Base-by-base conservation (phyloP, 2,329 filamentous ascomycete species). In the Exophiala oligosperma region DNA sequence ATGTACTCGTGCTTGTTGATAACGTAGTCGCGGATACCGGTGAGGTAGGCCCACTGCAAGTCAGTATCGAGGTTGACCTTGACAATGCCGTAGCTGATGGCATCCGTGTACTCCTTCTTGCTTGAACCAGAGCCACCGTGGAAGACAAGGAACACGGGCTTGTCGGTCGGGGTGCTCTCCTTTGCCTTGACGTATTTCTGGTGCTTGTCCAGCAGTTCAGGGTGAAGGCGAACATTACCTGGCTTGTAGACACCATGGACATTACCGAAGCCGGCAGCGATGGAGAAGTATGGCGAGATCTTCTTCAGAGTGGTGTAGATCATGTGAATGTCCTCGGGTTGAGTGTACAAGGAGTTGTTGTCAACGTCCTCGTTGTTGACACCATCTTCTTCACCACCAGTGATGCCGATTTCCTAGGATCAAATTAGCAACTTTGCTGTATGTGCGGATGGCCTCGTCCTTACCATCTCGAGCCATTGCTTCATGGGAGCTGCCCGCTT, bases 1-100 rank as follows among this genome's bases (percentile, higher is more conserved):
- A 99, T 80, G 83, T 97, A 99, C 70, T 96, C 93, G 81, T 96
- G 92, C 85, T 97, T 97, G 76, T 86, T 89, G 72, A 91, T 77
- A 74, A 97, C 84, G 83, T 92, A 99, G 81, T 99, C 93, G 65
- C 94, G 90, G 81, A 97, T 89, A 79, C 94, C 94, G 63, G 80
- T 80, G 67, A 94, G 84, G 84, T 97, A 99, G 60, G 93, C 92
- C 77, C 87, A 96, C 83, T 97, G 93, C 79, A 97, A 85, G 74
- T 99, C 94, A 51, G 94, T 99, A 80, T 99, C 94, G 71, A 99
- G 83, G 83, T 99, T 99, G 80, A 99, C 94, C 88, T 99, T 99
- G 81, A 97, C 89, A 69, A 99, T 93, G 83, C 94, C 94, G 78
- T 93, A 89, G 74, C 81, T 80, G 77, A 97, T 97, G 73, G 92